Evolutionary conservation across 257 asterid species (phyloP).

Genomic region (Salvia splendens): DNA sequence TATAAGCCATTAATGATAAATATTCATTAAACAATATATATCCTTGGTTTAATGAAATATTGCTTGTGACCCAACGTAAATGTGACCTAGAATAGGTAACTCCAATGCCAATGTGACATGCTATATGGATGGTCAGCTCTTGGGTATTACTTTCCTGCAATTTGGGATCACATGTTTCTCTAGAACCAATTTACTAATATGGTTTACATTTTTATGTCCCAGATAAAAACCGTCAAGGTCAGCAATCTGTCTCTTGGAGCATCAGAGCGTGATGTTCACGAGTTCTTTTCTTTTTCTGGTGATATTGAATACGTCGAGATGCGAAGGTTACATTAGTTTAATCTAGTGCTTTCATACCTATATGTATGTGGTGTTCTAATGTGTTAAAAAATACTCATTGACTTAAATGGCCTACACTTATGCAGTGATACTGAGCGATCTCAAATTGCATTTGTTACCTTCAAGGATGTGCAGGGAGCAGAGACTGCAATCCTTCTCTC

Average conservation of each 20-base stretch:
- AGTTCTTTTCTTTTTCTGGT: slow-evolving; percentile 95
- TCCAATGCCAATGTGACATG: background rate
- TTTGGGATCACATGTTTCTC: slow-evolving; percentile 3
- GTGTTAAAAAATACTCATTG: slow-evolving; percentile 16
- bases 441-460: slow-evolving; percentile 88
- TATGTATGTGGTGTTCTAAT: background rate
- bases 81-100: background rate
- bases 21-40: background rate
- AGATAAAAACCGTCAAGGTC: slow-evolving; percentile 84
- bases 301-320: slow-evolving; percentile 91
- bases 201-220: slow-evolving; percentile 29
- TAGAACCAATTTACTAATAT: background rate
- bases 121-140: background rate
- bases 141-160: background rate
- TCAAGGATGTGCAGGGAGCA: slow-evolving; percentile 94
- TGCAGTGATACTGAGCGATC: slow-evolving; percentile 83
- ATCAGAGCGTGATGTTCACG: slow-evolving; percentile 73
- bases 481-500: slow-evolving; percentile 97
- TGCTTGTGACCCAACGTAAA: background rate
- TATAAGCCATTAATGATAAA: slow-evolving; percentile 8
- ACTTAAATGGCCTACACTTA: slow-evolving; percentile 13
- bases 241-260: slow-evolving; percentile 89
- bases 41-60: background rate
- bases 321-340: slow-evolving; percentile 54
- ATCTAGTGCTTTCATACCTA: slow-evolving; percentile 19